Conservation (phyloP, 768 basidiomycete genomes). For the Russula earlei region DNA sequence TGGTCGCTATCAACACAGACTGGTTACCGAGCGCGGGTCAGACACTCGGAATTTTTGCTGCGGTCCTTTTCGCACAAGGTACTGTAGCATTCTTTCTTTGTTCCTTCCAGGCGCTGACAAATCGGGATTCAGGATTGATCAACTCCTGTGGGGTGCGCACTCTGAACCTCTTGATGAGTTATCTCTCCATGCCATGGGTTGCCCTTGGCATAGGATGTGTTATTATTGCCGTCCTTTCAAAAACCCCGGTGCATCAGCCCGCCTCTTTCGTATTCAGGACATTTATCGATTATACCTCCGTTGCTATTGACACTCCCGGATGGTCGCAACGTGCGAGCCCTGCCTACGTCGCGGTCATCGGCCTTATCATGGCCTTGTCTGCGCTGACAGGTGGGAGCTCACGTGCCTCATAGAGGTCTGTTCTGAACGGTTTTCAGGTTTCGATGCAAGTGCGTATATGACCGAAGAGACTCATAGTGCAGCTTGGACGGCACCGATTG, state of each 20-base stretch:
- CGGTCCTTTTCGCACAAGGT: slow-evolving; percentile 56
- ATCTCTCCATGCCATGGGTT: slow-evolving; percentile 63
- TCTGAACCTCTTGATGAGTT: slow-evolving; percentile 61
- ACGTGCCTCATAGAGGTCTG: neutral
- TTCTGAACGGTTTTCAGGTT: slow-evolving; percentile 33
- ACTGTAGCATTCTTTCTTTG: neutral
- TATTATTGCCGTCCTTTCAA: slow-evolving; percentile 58
- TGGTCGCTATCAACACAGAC: slow-evolving; percentile 45
- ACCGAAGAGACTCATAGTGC: slow-evolving; percentile 66
- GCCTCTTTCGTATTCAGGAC: slow-evolving; percentile 59
- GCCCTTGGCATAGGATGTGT: slow-evolving; percentile 60
- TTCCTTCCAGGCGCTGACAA: slow-evolving; percentile 12
- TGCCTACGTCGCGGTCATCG: slow-evolving; percentile 62
- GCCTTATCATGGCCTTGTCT: slow-evolving; percentile 70
- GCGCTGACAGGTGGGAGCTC: slow-evolving; percentile 49
- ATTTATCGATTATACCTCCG: slow-evolving; percentile 68
- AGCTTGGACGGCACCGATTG: slow-evolving; percentile 52
- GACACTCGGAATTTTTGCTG: slow-evolving; percentile 61
- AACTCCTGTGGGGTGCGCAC: slow-evolving; percentile 67
- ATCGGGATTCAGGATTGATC: slow-evolving; percentile 36
- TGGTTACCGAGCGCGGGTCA: slow-evolving; percentile 50
- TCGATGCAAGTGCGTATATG: slow-evolving; percentile 70
- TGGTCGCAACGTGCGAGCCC: slow-evolving; percentile 62
- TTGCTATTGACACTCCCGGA: slow-evolving; percentile 38
- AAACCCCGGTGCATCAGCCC: slow-evolving; percentile 61